phyloP scores from a whole-genome alignment of 345 rosid genomes.

The Cochlearia excelsa region DNA sequence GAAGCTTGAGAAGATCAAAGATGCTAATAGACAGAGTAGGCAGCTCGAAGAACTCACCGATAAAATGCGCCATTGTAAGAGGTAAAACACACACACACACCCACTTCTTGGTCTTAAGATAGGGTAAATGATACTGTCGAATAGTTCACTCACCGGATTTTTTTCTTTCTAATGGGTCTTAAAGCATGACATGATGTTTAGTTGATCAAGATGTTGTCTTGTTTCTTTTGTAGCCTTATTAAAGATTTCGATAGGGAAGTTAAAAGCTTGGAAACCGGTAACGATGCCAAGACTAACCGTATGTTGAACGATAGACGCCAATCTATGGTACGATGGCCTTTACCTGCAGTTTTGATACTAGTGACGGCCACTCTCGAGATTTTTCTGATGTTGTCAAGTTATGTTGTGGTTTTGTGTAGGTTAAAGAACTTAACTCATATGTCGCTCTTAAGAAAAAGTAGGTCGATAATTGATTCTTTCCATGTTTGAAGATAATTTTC shows the following conservation, averaged over 20 bases:
- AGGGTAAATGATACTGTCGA: too few species aligned
- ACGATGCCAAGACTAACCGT: conserved; percentile 56
- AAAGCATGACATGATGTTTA: background rate
- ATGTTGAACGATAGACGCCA: conserved; percentile 82
- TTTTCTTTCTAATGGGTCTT: background rate
- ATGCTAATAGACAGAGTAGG: conserved; percentile 80
- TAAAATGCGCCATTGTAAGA: conserved; percentile 93
- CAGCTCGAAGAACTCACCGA: conserved; percentile 94
- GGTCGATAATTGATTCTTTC: conserved; percentile 15
- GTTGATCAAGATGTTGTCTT: background rate
- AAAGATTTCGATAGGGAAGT: conserved; percentile 89
- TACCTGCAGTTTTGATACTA: background rate
- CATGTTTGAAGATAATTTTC: background rate
- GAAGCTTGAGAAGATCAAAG: conserved; percentile 93
- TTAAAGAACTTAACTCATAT: conserved; percentile 76
- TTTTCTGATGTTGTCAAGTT: conserved; percentile 16
- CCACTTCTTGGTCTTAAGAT: too few species aligned
- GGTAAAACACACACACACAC: conserved; percentile 35
- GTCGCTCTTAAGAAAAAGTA: conserved; percentile 80
- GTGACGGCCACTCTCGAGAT: conserved; percentile 6
- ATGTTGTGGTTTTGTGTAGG: conserved; percentile 43
- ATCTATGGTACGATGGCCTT: conserved; percentile 53
- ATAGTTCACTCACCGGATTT: background rate
- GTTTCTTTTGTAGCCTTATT: conserved; percentile 62
- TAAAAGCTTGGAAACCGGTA: conserved; percentile 62